Evolutionary conservation across 163 green algal genomes (phyloP).

Genomic region (Chloromonas sp.): DNA sequence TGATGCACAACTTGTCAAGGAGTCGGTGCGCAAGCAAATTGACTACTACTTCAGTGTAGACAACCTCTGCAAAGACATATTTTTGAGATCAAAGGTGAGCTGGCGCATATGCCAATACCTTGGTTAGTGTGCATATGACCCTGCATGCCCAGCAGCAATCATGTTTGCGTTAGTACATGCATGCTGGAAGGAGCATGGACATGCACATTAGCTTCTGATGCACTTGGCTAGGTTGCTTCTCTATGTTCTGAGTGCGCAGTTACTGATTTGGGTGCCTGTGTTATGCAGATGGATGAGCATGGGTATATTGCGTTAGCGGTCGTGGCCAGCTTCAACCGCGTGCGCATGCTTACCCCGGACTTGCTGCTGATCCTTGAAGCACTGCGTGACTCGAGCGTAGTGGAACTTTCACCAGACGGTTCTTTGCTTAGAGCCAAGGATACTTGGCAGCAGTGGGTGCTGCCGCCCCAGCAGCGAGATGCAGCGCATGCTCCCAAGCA

Average conservation of each 20-base stretch:
- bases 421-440: constrained; percentile 56
- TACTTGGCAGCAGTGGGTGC: constrained; percentile 73
- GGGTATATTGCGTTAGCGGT: constrained; percentile 84
- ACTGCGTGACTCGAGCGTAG: constrained; percentile 47
- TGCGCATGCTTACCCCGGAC: constrained; percentile 81
- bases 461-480: constrained; percentile 60
- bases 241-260: no score
- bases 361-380: constrained; percentile 65
- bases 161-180: no score
- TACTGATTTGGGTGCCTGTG: background rate
- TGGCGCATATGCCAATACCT: background rate
- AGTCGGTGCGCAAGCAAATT: constrained; percentile 66
- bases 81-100: constrained; percentile 74
- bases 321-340: constrained; percentile 85
- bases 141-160: no score
- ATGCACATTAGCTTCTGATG: no score
- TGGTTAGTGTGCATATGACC: no score
- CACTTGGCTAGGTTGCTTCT: no score
- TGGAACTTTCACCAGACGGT: constrained; percentile 42
- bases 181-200: no score
- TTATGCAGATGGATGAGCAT: constrained; percentile 72
- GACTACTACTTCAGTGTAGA: constrained; percentile 89
- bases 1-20: constrained; percentile 20
- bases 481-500: constrained; percentile 13
- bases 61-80: constrained; percentile 91